These are phyloP conservation scores for Borealophlyctis nickersoniae DNA, from an alignment of 192 early-diverging fungal genomes.

Conservation along the genomic window DNA sequence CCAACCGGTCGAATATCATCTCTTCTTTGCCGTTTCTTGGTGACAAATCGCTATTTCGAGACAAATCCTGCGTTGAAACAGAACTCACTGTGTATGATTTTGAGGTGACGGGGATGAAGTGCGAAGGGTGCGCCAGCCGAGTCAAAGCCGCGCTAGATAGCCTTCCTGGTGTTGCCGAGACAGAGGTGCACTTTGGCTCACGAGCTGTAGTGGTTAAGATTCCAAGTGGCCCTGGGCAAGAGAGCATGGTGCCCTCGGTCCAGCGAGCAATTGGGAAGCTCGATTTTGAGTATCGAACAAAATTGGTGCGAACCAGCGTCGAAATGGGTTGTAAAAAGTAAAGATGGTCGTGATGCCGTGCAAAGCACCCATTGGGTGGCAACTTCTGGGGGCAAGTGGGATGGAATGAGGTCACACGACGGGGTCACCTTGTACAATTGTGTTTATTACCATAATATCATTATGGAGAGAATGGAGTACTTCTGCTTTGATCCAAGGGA, in stretches of 20 bases:
- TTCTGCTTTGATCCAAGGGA: too few relatives aligned
- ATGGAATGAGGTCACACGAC: too few relatives aligned
- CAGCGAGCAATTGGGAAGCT: not conserved
- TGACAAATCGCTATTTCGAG: too few relatives aligned
- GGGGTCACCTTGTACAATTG: too few relatives aligned
- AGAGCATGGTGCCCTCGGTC: not conserved
- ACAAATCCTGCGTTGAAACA: too few relatives aligned
- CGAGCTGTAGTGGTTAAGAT: not conserved
- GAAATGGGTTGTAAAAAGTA: not conserved
- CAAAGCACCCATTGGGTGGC: too few relatives aligned
- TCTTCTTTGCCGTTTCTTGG: not conserved
- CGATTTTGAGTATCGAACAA: not conserved
- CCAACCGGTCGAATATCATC: not conserved
- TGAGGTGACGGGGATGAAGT: not conserved
- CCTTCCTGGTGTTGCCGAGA: not conserved
- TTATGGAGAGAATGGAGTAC: too few relatives aligned
- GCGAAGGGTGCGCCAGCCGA: not conserved
- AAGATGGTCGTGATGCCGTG: too few relatives aligned
- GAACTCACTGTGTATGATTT: not conserved
- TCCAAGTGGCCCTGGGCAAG: not conserved
- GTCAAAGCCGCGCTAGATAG: not conserved
- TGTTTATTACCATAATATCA: too few relatives aligned
- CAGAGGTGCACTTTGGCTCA: not conserved
- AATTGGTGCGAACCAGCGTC: not conserved
- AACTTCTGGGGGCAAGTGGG: too few relatives aligned